Evolutionary conservation across 768 basidiomycete genomes (phyloP), one percentile per base, ranked within the genome.

Genomic region (Suillus bovinus): DNA sequence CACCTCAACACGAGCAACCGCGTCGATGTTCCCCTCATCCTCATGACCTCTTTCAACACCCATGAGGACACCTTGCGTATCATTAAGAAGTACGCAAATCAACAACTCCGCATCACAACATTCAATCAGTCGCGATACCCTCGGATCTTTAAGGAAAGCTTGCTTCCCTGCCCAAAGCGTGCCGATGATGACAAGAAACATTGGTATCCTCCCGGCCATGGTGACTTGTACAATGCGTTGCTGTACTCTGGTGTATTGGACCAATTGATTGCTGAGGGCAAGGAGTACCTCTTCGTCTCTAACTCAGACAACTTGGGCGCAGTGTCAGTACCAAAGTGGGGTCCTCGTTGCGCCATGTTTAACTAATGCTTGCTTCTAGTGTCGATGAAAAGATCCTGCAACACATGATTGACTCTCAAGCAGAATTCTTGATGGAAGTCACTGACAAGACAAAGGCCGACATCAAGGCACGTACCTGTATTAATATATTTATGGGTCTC

Each of bases 401-500:
- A 63, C 85, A 87, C 77, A 89, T 90, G 84, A 81, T 87, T 52
- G 82, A 86, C 67, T 77, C 75, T 34, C 79, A 85, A 62, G 81
- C 86, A 58, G 88, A 89, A 73, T 89, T 88, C 77, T 70, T 89
- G 67, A 88, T 87, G 87, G 87, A 90, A 70, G 86, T 90, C 64
- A 90, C 89, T 11, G 89, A 90, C 82, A 90, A 90, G 81, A 90
- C 89, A 68, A 90, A 90, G 79, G 88, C 89, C 34, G 89, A 90
- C 68, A 85, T 90, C 76, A 90, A 90, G 77, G 73, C 68, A 39
- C 10, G 44, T 61, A 49, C 14, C 20, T 42, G 16, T 22, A 33
- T 49, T 11, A 8, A 22, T 24, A 5, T 22, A 27, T 17, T 27
- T 50, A 56, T 13, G 16, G 20, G 8, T 42, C 34, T 34, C 34